Percentiles rank a stretch among this genome's conserved stretches.
Conservation (phyloP, 129 eudicot species). For the Solidago caesia region DNA sequence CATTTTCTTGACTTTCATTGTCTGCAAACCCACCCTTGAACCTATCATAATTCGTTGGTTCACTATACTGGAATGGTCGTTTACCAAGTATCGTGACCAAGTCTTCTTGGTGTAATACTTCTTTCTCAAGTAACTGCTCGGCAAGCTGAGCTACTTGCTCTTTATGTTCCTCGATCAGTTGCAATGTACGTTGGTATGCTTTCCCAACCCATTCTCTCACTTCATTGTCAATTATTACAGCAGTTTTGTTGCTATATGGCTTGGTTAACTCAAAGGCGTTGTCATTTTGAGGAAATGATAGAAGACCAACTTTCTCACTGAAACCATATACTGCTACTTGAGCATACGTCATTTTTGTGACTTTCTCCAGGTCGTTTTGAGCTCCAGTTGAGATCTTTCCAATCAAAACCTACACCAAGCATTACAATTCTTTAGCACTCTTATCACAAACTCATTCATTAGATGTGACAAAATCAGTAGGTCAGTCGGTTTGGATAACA, state of each 20-base stretch:
- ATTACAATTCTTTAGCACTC: slow-evolving; percentile 1
- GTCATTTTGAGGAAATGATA: slow-evolving; percentile 82
- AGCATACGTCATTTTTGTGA: slow-evolving; percentile 89
- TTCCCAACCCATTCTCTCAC: slow-evolving; percentile 83
- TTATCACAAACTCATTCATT: not conserved
- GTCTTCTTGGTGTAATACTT: slow-evolving; percentile 80
- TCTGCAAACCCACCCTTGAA: slow-evolving; percentile 60
- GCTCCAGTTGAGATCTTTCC: slow-evolving; percentile 94
- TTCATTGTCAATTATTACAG: slow-evolving; percentile 72
- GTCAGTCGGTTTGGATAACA: no score
- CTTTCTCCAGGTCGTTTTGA: slow-evolving; percentile 85
- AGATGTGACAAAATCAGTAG: no score
- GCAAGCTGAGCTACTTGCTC: slow-evolving; percentile 74
- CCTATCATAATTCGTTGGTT: slow-evolving; percentile 76
- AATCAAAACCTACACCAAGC: slow-evolving; percentile 55
- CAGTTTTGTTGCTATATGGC: slow-evolving; percentile 92
- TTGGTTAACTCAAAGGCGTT: slow-evolving; percentile 62
- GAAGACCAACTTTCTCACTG: slow-evolving; percentile 90
- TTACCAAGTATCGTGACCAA: slow-evolving; percentile 69
- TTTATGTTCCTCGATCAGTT: slow-evolving; percentile 74
- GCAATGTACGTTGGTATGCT: slow-evolving; percentile 59
- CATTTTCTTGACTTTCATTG: slow-evolving; percentile 18
- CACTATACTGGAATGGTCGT: slow-evolving; percentile 63
- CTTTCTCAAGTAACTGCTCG: slow-evolving; percentile 75
- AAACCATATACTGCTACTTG: slow-evolving; percentile 92